phyloP scores from a whole-genome alignment of 1,284 basidiomycete species.

The Fomitopsis pinicola region DNA sequence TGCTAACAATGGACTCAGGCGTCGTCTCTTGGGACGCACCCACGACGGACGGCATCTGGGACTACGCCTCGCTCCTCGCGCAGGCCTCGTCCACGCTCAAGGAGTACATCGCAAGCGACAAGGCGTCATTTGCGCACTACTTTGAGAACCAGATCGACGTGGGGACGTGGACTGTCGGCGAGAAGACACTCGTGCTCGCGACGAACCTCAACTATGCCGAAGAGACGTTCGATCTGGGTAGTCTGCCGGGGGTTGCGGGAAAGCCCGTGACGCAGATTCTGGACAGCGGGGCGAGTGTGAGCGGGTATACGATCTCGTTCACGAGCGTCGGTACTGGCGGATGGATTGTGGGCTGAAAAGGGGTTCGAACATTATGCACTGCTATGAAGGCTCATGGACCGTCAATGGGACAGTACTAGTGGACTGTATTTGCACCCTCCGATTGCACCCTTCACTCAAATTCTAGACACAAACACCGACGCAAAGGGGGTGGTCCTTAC shows the following conservation, averaged over 20 bases:
- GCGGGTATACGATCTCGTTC: slow-evolving; percentile 18
- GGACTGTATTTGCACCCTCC: background rate
- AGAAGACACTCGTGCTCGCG: slow-evolving; percentile 34
- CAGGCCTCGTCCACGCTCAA: slow-evolving; percentile 34
- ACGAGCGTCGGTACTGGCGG: slow-evolving; percentile 27
- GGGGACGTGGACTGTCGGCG: slow-evolving; percentile 33
- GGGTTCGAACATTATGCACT: too few relatives aligned
- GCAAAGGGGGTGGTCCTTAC: too few relatives aligned
- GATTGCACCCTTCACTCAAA: too few relatives aligned
- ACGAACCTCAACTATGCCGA: slow-evolving; percentile 37
- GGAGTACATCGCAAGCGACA: slow-evolving; percentile 33
- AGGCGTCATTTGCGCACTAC: slow-evolving; percentile 25
- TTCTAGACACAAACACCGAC: too few relatives aligned
- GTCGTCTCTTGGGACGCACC: slow-evolving; percentile 70
- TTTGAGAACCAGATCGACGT: slow-evolving; percentile 31
- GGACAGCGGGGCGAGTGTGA: slow-evolving; percentile 27
- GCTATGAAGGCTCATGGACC: background rate
- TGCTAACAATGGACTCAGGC: slow-evolving; percentile 28
- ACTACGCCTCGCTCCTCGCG: slow-evolving; percentile 51
- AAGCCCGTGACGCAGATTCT: slow-evolving; percentile 18
- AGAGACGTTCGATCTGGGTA: slow-evolving; percentile 19
- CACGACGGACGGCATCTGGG: slow-evolving; percentile 54
- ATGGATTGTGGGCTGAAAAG: slow-evolving; percentile 21
- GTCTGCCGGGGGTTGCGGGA: slow-evolving; percentile 12
- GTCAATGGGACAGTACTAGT: background rate